phyloP scores from a whole-genome alignment of 2,329 filamentous ascomycete species.

The Beauveria medogensis region DNA sequence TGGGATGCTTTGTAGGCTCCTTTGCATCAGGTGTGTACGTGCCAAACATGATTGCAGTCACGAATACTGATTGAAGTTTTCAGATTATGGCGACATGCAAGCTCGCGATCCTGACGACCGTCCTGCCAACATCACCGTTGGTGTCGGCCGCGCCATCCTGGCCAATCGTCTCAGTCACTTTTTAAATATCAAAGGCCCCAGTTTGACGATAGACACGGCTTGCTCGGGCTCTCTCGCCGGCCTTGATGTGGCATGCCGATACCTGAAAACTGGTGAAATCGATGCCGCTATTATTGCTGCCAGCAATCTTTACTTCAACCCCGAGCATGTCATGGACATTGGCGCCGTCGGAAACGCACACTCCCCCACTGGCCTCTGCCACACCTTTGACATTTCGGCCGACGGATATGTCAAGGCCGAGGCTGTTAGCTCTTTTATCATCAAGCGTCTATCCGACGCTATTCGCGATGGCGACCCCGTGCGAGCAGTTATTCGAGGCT shows the following conservation, averaged over 20 bases:
- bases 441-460: constrained; percentile 37
- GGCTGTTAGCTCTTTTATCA: constrained; percentile 31
- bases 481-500: constrained; percentile 1
- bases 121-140: constrained; percentile 38
- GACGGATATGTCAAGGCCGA: constrained; percentile 40
- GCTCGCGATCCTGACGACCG: constrained; percentile 34
- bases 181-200: constrained; percentile 39
- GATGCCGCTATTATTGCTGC: constrained; percentile 29
- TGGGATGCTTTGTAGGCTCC: constrained; percentile 21
- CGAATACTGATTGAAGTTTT: background rate
- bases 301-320: constrained; percentile 34
- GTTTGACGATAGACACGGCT: constrained; percentile 43
- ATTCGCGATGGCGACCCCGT: constrained; percentile 17
- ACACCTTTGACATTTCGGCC: constrained; percentile 28
- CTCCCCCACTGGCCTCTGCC: constrained; percentile 19
- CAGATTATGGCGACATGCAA: constrained; percentile 17
- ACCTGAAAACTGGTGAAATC: constrained; percentile 12
- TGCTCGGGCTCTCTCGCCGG: constrained; percentile 40
- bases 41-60: background rate
- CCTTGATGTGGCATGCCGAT: constrained; percentile 32
- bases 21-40: constrained; percentile 14
- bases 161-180: constrained; percentile 40
- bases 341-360: constrained; percentile 29
- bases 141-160: constrained; percentile 39
- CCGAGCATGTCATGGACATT: constrained; percentile 36